These are phyloP conservation scores for Cladosporium velox DNA, from an alignment of 2,329 filamentous ascomycete species.

Conservation along the genomic window DNA sequence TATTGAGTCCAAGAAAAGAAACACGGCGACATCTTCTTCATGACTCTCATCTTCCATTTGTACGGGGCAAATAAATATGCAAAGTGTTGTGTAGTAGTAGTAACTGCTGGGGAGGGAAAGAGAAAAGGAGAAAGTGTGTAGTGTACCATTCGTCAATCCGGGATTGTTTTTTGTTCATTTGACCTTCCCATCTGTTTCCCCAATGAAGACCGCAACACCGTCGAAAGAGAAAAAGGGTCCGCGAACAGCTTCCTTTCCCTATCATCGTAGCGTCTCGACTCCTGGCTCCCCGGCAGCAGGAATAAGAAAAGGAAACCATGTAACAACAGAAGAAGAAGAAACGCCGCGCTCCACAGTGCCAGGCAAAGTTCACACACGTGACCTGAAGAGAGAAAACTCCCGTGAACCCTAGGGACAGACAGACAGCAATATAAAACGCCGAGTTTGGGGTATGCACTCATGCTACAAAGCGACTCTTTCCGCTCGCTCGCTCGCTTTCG, in stretches of 20 bases:
- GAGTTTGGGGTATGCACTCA: not conserved
- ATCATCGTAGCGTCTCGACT: not conserved
- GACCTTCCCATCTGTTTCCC: not conserved
- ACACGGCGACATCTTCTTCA: not conserved
- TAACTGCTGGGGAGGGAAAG: not conserved
- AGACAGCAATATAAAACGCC: conserved; percentile 9
- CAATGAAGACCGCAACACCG: not conserved
- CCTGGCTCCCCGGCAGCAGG: not conserved
- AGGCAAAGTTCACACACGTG: not conserved
- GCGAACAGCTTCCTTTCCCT: not conserved
- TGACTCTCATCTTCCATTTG: not conserved
- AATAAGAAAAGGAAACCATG: not conserved
- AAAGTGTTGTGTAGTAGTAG: not conserved
- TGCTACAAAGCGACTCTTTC: not conserved
- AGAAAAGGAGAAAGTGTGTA: not conserved
- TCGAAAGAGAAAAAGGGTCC: not conserved
- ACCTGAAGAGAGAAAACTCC: not conserved
- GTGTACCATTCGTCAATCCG: not conserved
- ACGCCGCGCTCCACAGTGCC: conserved; percentile 3
- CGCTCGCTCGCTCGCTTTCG: not conserved
- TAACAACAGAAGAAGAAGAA: not conserved
- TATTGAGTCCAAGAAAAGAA: not conserved
- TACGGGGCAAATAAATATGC: not conserved
- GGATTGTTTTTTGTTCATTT: not conserved
- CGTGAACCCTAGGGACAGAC: not conserved